phyloP scores from a whole-genome alignment of 164 flowering plant genomes.

The Magnolia kwangsiensis region DNA sequence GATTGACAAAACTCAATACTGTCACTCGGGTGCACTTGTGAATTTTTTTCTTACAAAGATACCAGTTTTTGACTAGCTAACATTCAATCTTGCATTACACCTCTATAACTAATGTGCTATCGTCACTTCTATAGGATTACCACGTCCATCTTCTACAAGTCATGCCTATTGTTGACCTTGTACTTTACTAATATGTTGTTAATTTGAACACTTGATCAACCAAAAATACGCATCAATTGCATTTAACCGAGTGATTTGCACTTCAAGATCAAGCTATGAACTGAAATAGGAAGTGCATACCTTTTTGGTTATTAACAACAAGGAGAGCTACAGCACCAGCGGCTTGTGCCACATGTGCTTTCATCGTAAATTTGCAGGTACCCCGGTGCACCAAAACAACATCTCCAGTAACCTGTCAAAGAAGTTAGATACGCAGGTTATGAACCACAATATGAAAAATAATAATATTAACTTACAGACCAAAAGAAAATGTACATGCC shows the following conservation, averaged over 20 bases:
- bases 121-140: no score
- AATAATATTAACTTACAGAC: background rate
- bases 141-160: background rate
- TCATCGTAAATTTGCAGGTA: conserved; percentile 74
- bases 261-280: background rate
- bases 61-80: no score
- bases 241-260: background rate
- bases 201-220: background rate
- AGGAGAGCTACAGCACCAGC: conserved; percentile 91
- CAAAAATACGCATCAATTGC: background rate
- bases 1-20: no score
- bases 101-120: no score
- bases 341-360: conserved; percentile 79
- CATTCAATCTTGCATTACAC: no score
- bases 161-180: background rate
- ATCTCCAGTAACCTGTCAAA: conserved; percentile 61
- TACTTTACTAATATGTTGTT: background rate
- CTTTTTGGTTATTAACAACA: conserved; percentile 71
- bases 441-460: background rate
- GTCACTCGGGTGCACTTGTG: no score
- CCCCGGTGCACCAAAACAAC: conserved; percentile 88
- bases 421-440: background rate
- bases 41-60: no score
- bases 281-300: conserved; percentile 26
- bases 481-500: background rate